Conservation (phyloP, 805 yeast genomes). For the Saccharomycopsis sp. region DNA sequence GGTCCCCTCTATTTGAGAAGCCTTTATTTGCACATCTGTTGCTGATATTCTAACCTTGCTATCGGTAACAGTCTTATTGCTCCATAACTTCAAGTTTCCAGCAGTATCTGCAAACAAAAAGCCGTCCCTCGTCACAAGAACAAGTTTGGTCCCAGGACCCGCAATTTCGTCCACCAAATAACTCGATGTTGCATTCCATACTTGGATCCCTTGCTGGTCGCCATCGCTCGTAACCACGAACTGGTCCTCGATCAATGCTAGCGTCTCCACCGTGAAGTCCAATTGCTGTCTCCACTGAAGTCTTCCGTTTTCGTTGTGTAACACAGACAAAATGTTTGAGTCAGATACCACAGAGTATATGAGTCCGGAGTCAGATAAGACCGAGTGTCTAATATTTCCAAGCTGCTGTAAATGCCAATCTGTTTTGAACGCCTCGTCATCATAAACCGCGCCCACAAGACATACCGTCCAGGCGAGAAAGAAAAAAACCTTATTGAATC, state of each 20-base stretch:
- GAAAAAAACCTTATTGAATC: not conserved
- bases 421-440: constrained; percentile 38
- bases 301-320: constrained; percentile 25
- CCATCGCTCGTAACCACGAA: not conserved
- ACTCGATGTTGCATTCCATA: not conserved
- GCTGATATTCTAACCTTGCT: not conserved
- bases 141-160: not conserved
- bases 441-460: constrained; percentile 23
- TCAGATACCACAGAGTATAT: constrained; percentile 27
- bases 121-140: not conserved
- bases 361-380: constrained; percentile 20
- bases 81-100: not conserved
- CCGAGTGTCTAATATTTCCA: constrained; percentile 26
- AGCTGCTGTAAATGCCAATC: constrained; percentile 39
- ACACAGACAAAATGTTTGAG: constrained; percentile 25
- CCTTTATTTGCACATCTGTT: not conserved
- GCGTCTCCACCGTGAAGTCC: not conserved
- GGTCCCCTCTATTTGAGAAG: not conserved
- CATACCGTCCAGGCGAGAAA: not conserved
- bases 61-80: not conserved
- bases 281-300: constrained; percentile 29
- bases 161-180: not conserved
- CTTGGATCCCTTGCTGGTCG: not conserved
- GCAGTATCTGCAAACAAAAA: not conserved
- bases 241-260: not conserved